Evolutionary conservation across 2,329 filamentous ascomycete genomes (phyloP).

Genomic region (Epicoccum sorghinum): DNA sequence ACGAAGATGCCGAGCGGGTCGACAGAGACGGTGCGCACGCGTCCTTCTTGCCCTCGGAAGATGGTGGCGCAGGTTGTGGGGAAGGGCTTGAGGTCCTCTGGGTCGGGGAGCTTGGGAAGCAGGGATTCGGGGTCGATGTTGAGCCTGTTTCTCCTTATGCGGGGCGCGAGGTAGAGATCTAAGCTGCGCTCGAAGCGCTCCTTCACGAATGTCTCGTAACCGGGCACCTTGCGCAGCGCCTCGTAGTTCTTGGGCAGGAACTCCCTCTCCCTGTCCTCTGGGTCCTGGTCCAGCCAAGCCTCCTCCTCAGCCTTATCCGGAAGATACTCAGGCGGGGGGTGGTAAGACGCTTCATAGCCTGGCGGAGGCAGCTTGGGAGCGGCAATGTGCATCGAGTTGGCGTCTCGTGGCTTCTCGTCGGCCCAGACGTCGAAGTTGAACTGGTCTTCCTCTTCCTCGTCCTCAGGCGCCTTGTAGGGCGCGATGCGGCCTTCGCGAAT

Average conservation of each 20-base stretch:
- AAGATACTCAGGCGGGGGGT: slow-evolving; percentile 92
- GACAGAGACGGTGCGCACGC: slow-evolving; percentile 82
- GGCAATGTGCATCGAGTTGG: slow-evolving; percentile 92
- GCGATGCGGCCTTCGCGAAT: slow-evolving; percentile 93
- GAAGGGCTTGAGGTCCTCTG: slow-evolving; percentile 93
- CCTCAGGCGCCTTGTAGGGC: slow-evolving; percentile 81
- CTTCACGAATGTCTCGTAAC: slow-evolving; percentile 87
- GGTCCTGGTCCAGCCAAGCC: slow-evolving; percentile 83
- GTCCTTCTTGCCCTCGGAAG: slow-evolving; percentile 85
- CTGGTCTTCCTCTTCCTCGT: slow-evolving; percentile 74
- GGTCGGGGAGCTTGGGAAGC: slow-evolving; percentile 88
- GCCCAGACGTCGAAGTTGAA: slow-evolving; percentile 91
- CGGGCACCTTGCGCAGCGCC: slow-evolving; percentile 87
- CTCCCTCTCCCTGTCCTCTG: slow-evolving; percentile 88
- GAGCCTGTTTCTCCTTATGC: slow-evolving; percentile 88
- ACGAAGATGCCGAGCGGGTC: slow-evolving; percentile 86
- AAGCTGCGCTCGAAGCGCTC: slow-evolving; percentile 95
- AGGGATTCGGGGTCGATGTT: slow-evolving; percentile 96
- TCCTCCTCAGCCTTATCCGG: slow-evolving; percentile 84
- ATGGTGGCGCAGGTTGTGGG: slow-evolving; percentile 87
- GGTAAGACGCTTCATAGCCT: slow-evolving; percentile 94
- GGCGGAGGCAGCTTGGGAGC: slow-evolving; percentile 93
- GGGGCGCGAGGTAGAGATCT: slow-evolving; percentile 92
- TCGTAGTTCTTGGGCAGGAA: slow-evolving; percentile 84
- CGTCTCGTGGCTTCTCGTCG: slow-evolving; percentile 78